Conservation (phyloP, 768 basidiomycete genomes). For the Auricularia auricula-judae region DNA sequence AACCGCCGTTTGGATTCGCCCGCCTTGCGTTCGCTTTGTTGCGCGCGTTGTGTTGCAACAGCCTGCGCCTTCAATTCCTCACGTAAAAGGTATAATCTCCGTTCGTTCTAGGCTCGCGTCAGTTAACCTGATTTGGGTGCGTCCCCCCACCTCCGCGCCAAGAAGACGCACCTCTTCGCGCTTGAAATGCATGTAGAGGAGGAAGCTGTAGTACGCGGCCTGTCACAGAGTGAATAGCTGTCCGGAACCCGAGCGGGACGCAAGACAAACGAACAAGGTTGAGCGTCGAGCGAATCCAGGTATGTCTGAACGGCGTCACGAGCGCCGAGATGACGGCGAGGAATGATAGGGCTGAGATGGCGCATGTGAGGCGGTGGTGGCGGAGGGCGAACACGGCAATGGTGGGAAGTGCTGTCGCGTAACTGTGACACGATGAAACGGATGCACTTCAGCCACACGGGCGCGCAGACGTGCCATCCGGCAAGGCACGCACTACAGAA, state of each 20-base stretch:
- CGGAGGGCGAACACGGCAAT: slow-evolving; percentile 25
- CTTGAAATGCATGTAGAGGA: slow-evolving; percentile 67
- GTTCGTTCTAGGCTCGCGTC: slow-evolving; percentile 28
- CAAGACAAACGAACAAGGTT: neutral
- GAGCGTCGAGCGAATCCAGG: neutral
- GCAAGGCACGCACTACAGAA: slow-evolving; percentile 12
- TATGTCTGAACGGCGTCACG: neutral
- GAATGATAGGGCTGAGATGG: slow-evolving; percentile 14
- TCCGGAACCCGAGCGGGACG: neutral
- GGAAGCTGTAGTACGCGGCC: slow-evolving; percentile 65
- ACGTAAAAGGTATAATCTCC: slow-evolving; percentile 58
- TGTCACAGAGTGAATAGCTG: slow-evolving; percentile 21
- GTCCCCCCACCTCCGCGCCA: neutral
- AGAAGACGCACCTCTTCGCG: slow-evolving; percentile 41
- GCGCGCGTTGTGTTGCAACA: slow-evolving; percentile 45
- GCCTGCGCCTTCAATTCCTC: slow-evolving; percentile 69
- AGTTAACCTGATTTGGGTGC: neutral
- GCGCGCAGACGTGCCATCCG: neutral
- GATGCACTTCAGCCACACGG: neutral
- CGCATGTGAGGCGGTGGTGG: slow-evolving; percentile 18
- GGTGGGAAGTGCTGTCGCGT: slow-evolving; percentile 20
- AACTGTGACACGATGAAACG: slow-evolving; percentile 4
- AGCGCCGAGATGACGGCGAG: neutral
- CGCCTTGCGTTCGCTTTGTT: slow-evolving; percentile 61
- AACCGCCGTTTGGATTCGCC: slow-evolving; percentile 27